phyloP scores from a whole-genome alignment of 2,329 filamentous ascomycete species.

The Fusarium sp. region DNA sequence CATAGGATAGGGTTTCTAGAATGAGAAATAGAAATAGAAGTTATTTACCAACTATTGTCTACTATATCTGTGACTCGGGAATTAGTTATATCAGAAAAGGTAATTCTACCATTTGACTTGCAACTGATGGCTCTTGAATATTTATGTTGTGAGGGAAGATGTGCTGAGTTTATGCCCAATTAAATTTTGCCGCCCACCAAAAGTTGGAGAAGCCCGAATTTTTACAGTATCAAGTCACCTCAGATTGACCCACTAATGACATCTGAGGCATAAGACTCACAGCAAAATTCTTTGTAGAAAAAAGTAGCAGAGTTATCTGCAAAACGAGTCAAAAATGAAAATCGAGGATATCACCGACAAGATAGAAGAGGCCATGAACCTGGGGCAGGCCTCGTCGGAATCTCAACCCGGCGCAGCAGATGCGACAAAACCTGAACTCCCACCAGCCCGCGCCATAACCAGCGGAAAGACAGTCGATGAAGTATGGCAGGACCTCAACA shows the following conservation, averaged over 20 bases:
- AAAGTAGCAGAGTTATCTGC: background rate
- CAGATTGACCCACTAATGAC: slow-evolving; percentile 23
- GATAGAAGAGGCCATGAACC: slow-evolving; percentile 54
- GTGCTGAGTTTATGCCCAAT: slow-evolving; percentile 39
- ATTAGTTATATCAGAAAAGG: no score
- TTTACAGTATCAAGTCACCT: slow-evolving; percentile 34
- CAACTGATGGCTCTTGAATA: no score
- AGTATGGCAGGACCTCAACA: slow-evolving; percentile 69
- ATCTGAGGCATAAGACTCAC: slow-evolving; percentile 20
- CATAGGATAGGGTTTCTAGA: background rate
- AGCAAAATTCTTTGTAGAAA: slow-evolving; percentile 1
- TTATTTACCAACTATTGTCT: background rate
- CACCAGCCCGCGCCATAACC: slow-evolving; percentile 59
- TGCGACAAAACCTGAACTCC: slow-evolving; percentile 60
- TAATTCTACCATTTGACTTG: no score
- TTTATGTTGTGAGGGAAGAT: background rate
- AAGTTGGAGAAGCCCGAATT: slow-evolving; percentile 48
- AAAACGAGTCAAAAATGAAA: slow-evolving; percentile 50
- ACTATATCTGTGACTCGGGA: background rate
- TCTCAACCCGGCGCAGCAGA: slow-evolving; percentile 21
- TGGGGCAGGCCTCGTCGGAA: slow-evolving; percentile 25
- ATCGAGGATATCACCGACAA: slow-evolving; percentile 61
- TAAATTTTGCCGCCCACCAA: slow-evolving; percentile 45
- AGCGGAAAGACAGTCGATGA: slow-evolving; percentile 66
- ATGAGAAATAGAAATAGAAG: slow-evolving; percentile 27